Percentiles rank a stretch among this genome's conserved stretches.
These are phyloP conservation scores for Daldinia decipiens DNA, from an alignment of 495 filamentous ascomycete genomes.

Conservation along the genomic window DNA sequence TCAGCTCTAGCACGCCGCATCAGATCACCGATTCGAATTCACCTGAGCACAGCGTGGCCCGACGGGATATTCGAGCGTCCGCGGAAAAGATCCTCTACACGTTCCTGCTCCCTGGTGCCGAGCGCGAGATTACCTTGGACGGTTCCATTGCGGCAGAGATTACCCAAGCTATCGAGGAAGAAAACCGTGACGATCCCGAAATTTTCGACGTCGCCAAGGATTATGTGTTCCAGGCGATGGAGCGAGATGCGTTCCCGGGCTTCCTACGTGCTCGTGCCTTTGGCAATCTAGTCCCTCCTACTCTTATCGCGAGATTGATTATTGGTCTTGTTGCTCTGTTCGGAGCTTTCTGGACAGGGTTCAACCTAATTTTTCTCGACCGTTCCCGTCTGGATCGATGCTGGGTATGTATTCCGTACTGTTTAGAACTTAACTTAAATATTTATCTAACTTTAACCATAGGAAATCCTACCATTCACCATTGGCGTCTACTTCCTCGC, in stretches of 20 bases:
- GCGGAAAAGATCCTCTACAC: conserved; percentile 98
- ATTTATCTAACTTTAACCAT: conserved; percentile 5
- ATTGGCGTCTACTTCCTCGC: conserved; percentile 87
- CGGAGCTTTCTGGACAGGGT: conserved; percentile 92
- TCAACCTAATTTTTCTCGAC: conserved; percentile 90
- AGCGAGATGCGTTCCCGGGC: conserved; percentile 95
- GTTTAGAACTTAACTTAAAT: neutral
- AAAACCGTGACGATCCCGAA: conserved; percentile 92
- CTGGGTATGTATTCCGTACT: conserved; percentile 71
- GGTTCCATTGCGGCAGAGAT: conserved; percentile 84
- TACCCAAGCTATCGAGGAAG: conserved; percentile 83
- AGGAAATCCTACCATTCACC: conserved; percentile 95
- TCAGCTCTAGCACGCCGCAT: conserved; percentile 59
- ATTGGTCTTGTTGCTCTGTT: conserved; percentile 89
- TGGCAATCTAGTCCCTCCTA: conserved; percentile 91
- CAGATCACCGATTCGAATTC: conserved; percentile 75
- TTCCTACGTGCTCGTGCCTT: conserved; percentile 95
- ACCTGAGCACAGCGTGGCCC: conserved; percentile 82
- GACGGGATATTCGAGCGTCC: conserved; percentile 87
- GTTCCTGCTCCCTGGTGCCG: conserved; percentile 88
- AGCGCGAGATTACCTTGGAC: conserved; percentile 93
- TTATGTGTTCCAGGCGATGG: conserved; percentile 99
- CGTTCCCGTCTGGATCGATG: conserved; percentile 75
- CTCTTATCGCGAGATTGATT: conserved; percentile 81
- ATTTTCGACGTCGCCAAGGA: conserved; percentile 98